These are phyloP conservation scores for Umbilicus rupestris DNA, from an alignment of 164 flowering plant species.

Conservation along the genomic window DNA sequence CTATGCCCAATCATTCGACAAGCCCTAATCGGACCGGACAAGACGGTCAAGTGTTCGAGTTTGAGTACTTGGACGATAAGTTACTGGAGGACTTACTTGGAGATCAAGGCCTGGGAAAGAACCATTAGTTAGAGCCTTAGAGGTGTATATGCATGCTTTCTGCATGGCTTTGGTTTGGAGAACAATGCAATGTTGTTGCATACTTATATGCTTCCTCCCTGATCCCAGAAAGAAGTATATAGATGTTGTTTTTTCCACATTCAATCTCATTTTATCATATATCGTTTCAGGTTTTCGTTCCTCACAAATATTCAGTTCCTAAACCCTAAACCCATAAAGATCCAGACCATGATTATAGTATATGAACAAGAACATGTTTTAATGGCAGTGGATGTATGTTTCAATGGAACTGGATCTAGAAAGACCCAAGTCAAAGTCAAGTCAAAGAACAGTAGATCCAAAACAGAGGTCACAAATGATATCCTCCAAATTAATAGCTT, in stretches of 20 bases:
- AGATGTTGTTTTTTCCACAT: not conserved
- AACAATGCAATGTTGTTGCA: not conserved
- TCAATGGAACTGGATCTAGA: not conserved
- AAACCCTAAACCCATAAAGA: no score
- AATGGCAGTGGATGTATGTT: not conserved
- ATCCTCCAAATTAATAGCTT: no score
- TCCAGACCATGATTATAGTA: not conserved
- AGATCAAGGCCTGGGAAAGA: not conserved
- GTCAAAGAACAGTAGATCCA: not conserved
- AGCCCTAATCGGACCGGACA: not conserved
- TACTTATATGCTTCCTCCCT: no score
- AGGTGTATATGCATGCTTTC: not conserved
- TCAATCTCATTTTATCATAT: not conserved
- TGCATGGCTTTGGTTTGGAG: not conserved
- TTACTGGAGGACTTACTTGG: slow-evolving; percentile 8
- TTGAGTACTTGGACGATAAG: slow-evolving; percentile 9
- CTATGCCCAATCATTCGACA: not conserved
- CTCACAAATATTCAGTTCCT: no score
- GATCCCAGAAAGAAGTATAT: no score
- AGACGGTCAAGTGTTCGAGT: slow-evolving; percentile 9
- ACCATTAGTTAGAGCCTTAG: not conserved
- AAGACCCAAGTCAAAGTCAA: not conserved
- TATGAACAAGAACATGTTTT: not conserved
- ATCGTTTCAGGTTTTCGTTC: no score
- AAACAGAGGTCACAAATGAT: not conserved